These are phyloP conservation scores for Delonix regia DNA, from an alignment of 306 rosid genomes.

Conservation along the genomic window DNA sequence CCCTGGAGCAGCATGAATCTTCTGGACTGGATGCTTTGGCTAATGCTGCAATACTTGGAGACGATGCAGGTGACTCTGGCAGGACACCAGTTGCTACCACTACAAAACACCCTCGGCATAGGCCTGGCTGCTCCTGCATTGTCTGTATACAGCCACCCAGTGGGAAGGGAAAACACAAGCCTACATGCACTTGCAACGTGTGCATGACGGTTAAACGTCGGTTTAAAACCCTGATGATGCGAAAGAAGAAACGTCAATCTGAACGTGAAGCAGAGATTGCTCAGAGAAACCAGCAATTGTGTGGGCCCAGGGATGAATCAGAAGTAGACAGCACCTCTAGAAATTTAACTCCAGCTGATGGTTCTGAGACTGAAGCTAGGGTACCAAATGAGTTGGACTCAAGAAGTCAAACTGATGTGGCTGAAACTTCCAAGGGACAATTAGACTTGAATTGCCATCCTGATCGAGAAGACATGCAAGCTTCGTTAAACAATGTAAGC, in stretches of 20 bases:
- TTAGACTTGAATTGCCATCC: constrained; percentile 88
- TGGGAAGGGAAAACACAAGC: constrained; percentile 99
- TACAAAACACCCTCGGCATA: constrained; percentile 94
- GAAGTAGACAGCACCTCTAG: constrained; percentile 76
- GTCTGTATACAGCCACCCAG: constrained; percentile 99
- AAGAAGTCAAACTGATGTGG: constrained; percentile 61
- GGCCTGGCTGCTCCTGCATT: constrained; percentile 99
- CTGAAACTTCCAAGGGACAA: constrained; percentile 69
- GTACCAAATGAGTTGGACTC: constrained; percentile 63
- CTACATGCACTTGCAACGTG: constrained; percentile 90
- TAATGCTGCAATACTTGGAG: constrained; percentile 85
- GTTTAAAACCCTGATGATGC: constrained; percentile 93
- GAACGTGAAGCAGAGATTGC: constrained; percentile 98
- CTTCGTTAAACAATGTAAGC: constrained; percentile 57
- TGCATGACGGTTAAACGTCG: constrained; percentile 98
- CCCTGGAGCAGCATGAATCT: constrained; percentile 62
- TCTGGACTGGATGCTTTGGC: constrained; percentile 96
- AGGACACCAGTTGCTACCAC: constrained; percentile 78
- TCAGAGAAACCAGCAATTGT: constrained; percentile 67
- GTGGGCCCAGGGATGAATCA: constrained; percentile 70
- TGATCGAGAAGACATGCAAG: constrained; percentile 59
- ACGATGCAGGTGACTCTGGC: constrained; percentile 63
- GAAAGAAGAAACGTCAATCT: constrained; percentile 94
- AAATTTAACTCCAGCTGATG: constrained; percentile 64
- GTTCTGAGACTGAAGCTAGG: constrained; percentile 67